Evolutionary conservation across 805 yeast genomes (phyloP), one percentile per base, ranked within the genome.

Genomic region (Zygoascus flipseniorum): DNA sequence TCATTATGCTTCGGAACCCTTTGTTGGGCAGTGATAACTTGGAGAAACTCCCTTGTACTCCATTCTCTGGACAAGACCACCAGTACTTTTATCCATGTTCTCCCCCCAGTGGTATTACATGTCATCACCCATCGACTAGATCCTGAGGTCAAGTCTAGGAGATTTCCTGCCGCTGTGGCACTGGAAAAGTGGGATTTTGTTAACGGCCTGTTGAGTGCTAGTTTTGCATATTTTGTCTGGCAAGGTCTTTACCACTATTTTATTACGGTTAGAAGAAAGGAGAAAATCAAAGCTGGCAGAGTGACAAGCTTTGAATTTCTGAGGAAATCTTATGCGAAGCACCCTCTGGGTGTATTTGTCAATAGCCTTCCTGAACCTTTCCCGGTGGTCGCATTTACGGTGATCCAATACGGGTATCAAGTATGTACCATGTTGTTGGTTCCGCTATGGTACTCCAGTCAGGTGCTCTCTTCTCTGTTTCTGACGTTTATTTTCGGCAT

Each of bases 1-100:
- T 85, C 96, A 9, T 80, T 92, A 56, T 78, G 93, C 0, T 82
- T 85, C 71, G 99, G 98, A 1, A 88, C 97, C 0, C 70, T 92
- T 53, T 79, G 96, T 5, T 90, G 88, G 78, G 97, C 97, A 0
- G 96, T 92, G 20, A 82, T 92, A 45, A 87, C 97, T 0, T 92
- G 98, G 99, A 76, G 96, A 60, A 92, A 92, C 67, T 89, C 97
- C 6, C 74, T 92, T 52, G 98, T 92, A 8, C 74, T 92, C 48
- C 99, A 92, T 65, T 83, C 92, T 11, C 78, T 92, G 56, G 99
- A 92, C 59, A 92, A 92, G 68, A 88, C 90, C 14, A 93, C 98
- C 1, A 82, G 92, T 19, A 83, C 95, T 2, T 86, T 89, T 62
- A 92, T 92, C 58, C 99, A 92, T 65, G 75, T 93, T 13, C 77